Conservation (phyloP, 2,329 filamentous ascomycete species). For the Massarina eburnea region DNA sequence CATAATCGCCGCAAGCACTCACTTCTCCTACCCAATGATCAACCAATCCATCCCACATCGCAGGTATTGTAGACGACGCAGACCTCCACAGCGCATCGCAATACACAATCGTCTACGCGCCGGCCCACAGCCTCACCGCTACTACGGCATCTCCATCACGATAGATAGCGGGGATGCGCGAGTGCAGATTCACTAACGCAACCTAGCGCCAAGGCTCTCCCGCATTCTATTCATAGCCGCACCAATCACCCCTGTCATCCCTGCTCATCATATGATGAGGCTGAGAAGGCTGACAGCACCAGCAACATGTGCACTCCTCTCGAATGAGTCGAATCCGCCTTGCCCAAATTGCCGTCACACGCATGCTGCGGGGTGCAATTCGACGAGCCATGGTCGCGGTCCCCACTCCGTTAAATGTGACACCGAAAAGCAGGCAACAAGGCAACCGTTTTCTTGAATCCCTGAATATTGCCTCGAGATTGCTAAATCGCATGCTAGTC, state of each 20-base stretch:
- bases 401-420: neutral
- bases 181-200: neutral
- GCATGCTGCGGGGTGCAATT: neutral
- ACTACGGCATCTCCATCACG: neutral
- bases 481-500: neutral
- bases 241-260: neutral
- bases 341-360: neutral
- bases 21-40: neutral
- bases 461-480: neutral
- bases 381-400: neutral
- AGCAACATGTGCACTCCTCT: neutral
- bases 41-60: neutral
- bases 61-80: neutral
- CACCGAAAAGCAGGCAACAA: constrained; percentile 1
- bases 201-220: neutral
- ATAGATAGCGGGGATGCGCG: neutral
- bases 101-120: neutral
- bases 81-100: neutral
- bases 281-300: constrained; percentile 1
- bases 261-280: neutral
- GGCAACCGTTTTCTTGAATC: constrained; percentile 1
- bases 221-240: constrained; percentile 1
- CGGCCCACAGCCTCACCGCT: neutral
- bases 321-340: neutral
- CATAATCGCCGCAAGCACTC: neutral